phyloP scores from a whole-genome alignment of 1,284 basidiomycete genomes.

The Pterula multifida region DNA sequence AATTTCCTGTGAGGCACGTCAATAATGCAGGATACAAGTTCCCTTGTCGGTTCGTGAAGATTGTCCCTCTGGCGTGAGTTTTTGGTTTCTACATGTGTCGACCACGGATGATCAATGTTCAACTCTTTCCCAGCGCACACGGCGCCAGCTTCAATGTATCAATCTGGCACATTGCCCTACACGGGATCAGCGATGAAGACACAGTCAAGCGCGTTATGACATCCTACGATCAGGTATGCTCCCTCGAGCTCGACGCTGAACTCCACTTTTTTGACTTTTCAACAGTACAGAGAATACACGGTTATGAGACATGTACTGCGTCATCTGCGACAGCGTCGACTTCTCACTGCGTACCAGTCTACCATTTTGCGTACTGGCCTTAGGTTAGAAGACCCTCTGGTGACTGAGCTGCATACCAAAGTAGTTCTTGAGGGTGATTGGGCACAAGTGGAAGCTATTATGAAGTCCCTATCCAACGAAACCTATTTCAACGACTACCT shows the following conservation, averaged over 20 bases:
- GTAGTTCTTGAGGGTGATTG: slow-evolving; percentile 62
- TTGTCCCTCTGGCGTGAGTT: slow-evolving; percentile 59
- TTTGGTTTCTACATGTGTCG: neutral
- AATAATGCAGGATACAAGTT: slow-evolving; percentile 44
- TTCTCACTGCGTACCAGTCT: slow-evolving; percentile 53
- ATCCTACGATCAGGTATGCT: slow-evolving; percentile 48
- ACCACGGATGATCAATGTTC: neutral
- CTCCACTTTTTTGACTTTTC: slow-evolving; percentile 8
- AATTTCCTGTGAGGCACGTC: slow-evolving; percentile 42
- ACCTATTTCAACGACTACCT: slow-evolving; percentile 51
- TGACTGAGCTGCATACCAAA: slow-evolving; percentile 52
- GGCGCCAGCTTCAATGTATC: slow-evolving; percentile 63
- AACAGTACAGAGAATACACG: slow-evolving; percentile 51
- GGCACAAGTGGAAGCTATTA: slow-evolving; percentile 41
- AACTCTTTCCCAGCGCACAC: slow-evolving; percentile 38
- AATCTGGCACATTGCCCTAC: slow-evolving; percentile 59
- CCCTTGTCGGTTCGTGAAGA: slow-evolving; percentile 58
- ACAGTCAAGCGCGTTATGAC: slow-evolving; percentile 41
- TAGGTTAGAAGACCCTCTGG: slow-evolving; percentile 58
- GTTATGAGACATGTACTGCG: slow-evolving; percentile 64
- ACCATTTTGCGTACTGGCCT: slow-evolving; percentile 47
- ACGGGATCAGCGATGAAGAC: slow-evolving; percentile 40
- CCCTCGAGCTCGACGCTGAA: neutral
- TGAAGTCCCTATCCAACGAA: slow-evolving; percentile 35
- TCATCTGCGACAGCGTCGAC: slow-evolving; percentile 65